These are phyloP conservation scores for Talaromyces adpressus DNA, from an alignment of 495 filamentous ascomycete species.

Conservation along the genomic window DNA sequence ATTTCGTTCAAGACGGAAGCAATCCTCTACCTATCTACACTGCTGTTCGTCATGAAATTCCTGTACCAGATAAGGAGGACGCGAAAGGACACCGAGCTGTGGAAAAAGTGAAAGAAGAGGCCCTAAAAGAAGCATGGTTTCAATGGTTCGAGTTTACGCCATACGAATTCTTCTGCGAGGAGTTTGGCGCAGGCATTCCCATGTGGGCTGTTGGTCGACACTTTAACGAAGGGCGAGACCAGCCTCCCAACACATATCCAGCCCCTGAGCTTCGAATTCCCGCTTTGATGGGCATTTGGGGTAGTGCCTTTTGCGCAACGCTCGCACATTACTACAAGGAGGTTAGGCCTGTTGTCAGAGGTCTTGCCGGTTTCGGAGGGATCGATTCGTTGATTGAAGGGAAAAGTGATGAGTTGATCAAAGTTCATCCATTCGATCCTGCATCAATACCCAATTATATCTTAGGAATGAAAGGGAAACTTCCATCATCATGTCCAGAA, in stretches of 20 bases:
- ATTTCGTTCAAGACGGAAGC: constrained; percentile 63
- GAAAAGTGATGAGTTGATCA: constrained; percentile 72
- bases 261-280: constrained; percentile 79
- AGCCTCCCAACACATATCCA: constrained; percentile 50
- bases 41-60: constrained; percentile 94
- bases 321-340: constrained; percentile 94
- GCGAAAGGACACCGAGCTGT: constrained; percentile 24
- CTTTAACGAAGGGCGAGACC: constrained; percentile 64
- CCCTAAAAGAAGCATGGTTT: constrained; percentile 79
- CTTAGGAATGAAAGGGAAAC: constrained; percentile 64
- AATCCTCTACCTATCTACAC: constrained; percentile 92
- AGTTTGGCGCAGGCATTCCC: constrained; percentile 82
- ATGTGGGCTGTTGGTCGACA: constrained; percentile 86
- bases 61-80: constrained; percentile 41
- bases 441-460: constrained; percentile 82
- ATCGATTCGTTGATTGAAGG: constrained; percentile 85
- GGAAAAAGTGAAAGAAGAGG: constrained; percentile 50
- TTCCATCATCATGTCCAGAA: constrained; percentile 68
- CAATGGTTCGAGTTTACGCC: constrained; percentile 98
- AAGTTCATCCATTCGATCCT: constrained; percentile 88
- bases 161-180: constrained; percentile 95
- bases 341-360: constrained; percentile 68
- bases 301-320: constrained; percentile 91
- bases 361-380: constrained; percentile 63
- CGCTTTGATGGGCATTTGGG: constrained; percentile 84